Evolutionary conservation across 1,284 basidiomycete species (phyloP).

Genomic region (Kalmanozyma brasiliensis): DNA sequence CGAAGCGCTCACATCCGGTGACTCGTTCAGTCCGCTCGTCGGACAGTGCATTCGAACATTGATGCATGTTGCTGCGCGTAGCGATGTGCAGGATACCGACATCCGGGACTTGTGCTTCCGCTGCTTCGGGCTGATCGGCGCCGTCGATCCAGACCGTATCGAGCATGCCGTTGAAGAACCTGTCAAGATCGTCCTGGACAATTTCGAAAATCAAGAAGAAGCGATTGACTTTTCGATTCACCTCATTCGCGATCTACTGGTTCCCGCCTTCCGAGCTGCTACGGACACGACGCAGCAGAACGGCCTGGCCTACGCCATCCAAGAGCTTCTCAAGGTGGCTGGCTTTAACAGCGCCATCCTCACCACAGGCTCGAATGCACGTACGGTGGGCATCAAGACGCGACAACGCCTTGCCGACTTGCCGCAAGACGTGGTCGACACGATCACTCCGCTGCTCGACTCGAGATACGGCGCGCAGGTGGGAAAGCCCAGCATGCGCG

Average conservation of each 20-base stretch:
- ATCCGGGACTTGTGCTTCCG: slow-evolving; percentile 77
- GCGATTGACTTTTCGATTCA: slow-evolving; percentile 83
- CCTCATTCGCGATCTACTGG: slow-evolving; percentile 85
- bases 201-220: slow-evolving; percentile 85
- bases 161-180: slow-evolving; percentile 76
- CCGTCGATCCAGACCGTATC: slow-evolving; percentile 93
- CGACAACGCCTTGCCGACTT: slow-evolving; percentile 78
- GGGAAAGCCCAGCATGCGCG: slow-evolving; percentile 36
- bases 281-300: slow-evolving; percentile 93
- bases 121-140: slow-evolving; percentile 92
- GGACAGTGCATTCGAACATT: slow-evolving; percentile 79
- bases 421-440: slow-evolving; percentile 86
- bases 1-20: slow-evolving; percentile 66
- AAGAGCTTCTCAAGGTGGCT: slow-evolving; percentile 89
- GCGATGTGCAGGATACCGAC: slow-evolving; percentile 73
- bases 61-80: slow-evolving; percentile 78
- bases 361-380: slow-evolving; percentile 63
- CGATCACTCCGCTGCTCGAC: slow-evolving; percentile 79
- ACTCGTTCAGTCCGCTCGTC: slow-evolving; percentile 82
- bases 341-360: slow-evolving; percentile 82
- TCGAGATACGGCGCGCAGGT: slow-evolving; percentile 61
- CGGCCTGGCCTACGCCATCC: slow-evolving; percentile 89
- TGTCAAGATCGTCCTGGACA: slow-evolving; percentile 79
- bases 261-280: slow-evolving; percentile 90
- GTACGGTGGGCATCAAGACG: slow-evolving; percentile 72